Evolutionary conservation across 495 filamentous ascomycete species (phyloP), one percentile per base, ranked within the genome.

Genomic region (Penicillium odoratum): DNA sequence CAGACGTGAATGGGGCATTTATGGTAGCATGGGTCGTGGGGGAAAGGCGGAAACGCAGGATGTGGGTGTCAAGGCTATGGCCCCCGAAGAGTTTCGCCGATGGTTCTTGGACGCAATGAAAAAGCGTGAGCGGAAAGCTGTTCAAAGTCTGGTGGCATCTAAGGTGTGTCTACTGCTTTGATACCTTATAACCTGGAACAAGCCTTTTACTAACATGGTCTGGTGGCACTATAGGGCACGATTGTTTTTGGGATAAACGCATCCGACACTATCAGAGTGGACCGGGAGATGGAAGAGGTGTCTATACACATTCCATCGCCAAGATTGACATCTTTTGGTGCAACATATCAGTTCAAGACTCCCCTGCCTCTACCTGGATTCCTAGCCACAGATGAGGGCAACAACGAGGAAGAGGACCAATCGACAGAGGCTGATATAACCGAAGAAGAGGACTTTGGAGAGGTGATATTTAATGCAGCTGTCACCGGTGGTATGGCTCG

Each of bases 71-170:
- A 74, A 69, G 62, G 61, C 76, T 15, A 76, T 76, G 74, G 63
- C 63, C 34, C 72, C 77, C 1, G 69, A 73, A 38, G 73, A 83
- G 59, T 83, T 83, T 64, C 72, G 77, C 55, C 55, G 65, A 45
- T 83, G 79, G 79, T 76, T 82, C 46, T 61, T 81, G 53, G 75
- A 73, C 51, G 68, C 63, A 15, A 78, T 83, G 73, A 75, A 75
- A 57, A 71, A 61, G 36, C 69, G 75, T 16, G 76, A 78, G 59
- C 67, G 74, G 57, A 64, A 69, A 34, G 68, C 66, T 43, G 59
- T 83, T 6, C 67, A 80, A 52, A 66, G 64, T 7, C 45, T 83
- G 68, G 79, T 83, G 16, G 60, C 59, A 16, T 74, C 71, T 55
- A 69, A 60, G 62, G 79, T 81, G 63, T 65, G 72, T 69, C 54